These are phyloP conservation scores for Trematosphaeria pertusa DNA, from an alignment of 2,329 filamentous ascomycete species.

Conservation along the genomic window DNA sequence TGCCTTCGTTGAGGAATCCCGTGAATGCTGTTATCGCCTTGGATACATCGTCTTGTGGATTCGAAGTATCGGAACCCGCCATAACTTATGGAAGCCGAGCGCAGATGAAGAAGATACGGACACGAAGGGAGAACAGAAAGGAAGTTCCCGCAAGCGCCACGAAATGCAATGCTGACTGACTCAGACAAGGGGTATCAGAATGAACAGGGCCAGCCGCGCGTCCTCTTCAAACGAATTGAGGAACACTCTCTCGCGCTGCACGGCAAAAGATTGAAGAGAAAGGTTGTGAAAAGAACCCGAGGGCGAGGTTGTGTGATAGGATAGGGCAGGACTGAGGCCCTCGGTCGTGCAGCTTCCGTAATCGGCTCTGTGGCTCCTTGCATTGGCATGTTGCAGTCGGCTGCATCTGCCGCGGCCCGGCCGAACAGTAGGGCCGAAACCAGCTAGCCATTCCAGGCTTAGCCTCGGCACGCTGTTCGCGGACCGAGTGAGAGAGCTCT, in stretches of 20 bases:
- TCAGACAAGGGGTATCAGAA: conserved; percentile 14
- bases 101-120: background rate
- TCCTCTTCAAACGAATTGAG: background rate
- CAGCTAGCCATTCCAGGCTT: background rate
- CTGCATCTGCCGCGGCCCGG: conserved; percentile 7
- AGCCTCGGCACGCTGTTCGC: background rate
- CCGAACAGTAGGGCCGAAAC: background rate
- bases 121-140: background rate
- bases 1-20: conserved; percentile 38
- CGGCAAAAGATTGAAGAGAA: background rate
- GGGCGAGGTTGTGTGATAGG: conserved; percentile 1
- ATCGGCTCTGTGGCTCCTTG: conserved; percentile 20
- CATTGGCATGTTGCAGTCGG: conserved; percentile 10
- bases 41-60: conserved; percentile 11
- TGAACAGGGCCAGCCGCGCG: conserved; percentile 3
- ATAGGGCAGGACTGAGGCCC: conserved; percentile 13
- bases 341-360: conserved; percentile 21
- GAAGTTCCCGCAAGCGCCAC: conserved; percentile 7
- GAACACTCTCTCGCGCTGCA: too few species aligned
- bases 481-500: too few species aligned
- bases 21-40: conserved; percentile 39
- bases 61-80: conserved; percentile 17
- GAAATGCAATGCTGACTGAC: conserved; percentile 12
- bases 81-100: conserved; percentile 13
- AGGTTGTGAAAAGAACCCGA: conserved; percentile 1